Evolutionary conservation across 805 yeast species (phyloP).

Genomic region (Deakozyma indianensis): DNA sequence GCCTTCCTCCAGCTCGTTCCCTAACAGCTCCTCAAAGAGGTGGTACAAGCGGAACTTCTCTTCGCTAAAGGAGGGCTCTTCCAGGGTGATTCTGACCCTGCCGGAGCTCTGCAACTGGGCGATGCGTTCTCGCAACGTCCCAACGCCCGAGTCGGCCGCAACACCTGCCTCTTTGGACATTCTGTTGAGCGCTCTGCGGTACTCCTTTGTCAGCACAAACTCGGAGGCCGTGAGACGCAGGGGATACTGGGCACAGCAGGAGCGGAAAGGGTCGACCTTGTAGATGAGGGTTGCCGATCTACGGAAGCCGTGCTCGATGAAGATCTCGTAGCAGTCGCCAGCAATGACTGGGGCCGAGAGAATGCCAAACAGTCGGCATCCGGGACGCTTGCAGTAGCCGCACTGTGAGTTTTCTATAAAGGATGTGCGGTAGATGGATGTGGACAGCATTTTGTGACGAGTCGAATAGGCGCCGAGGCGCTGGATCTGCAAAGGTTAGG

Average conservation of each 20-base stretch:
- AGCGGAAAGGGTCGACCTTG: slow-evolving; percentile 51
- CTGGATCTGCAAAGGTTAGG: too few species aligned
- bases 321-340: background rate
- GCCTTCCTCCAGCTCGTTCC: background rate
- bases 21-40: background rate
- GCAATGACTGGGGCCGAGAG: background rate
- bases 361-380: background rate
- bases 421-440: background rate
- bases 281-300: slow-evolving; percentile 61
- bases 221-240: slow-evolving; percentile 43
- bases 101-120: slow-evolving; percentile 19
- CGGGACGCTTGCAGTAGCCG: background rate
- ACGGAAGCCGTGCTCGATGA: slow-evolving; percentile 64
- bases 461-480: too few species aligned
- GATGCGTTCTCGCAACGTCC: slow-evolving; percentile 3
- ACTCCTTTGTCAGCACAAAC: slow-evolving; percentile 46
- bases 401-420: background rate
- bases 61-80: slow-evolving; percentile 16
- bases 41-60: slow-evolving; percentile 37
- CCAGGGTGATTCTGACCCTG: slow-evolving; percentile 20
- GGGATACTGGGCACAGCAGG: slow-evolving; percentile 70
- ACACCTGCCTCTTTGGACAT: slow-evolving; percentile 23
- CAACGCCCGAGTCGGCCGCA: background rate
- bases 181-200: slow-evolving; percentile 48
- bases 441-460: background rate